phyloP scores from a whole-genome alignment of 208 protist species.

The Zelonia costaricensis region DNA sequence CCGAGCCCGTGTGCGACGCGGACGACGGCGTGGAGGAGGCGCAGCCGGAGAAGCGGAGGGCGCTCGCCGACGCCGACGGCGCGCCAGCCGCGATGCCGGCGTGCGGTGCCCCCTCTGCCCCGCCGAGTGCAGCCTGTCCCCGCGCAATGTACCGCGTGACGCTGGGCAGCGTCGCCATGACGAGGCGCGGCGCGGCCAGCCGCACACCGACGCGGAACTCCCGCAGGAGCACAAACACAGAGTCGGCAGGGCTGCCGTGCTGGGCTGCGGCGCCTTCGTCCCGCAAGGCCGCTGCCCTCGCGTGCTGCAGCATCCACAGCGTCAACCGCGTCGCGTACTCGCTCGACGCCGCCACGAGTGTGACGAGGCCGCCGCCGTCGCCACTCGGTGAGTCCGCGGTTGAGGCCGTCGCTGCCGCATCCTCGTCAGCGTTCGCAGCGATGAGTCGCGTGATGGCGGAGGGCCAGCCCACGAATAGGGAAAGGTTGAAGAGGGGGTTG shows the following conservation, averaged over 20 bases:
- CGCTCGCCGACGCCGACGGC: not conserved
- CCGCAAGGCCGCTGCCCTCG: too few relatives aligned
- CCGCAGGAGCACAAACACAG: slow-evolving; percentile 26
- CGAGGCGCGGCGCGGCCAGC: slow-evolving; percentile 3
- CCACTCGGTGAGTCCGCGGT: not conserved
- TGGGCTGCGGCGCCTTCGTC: not conserved
- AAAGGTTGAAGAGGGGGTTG: slow-evolving; percentile 43
- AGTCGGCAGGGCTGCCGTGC: not conserved
- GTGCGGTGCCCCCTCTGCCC: not conserved
- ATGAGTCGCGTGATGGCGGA: slow-evolving; percentile 9
- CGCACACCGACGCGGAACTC: slow-evolving; percentile 43
- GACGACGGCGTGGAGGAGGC: not conserved
- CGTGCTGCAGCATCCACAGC: slow-evolving; percentile 30
- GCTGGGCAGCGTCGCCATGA: slow-evolving; percentile 18
- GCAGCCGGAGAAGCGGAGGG: not conserved
- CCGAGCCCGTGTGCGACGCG: not conserved
- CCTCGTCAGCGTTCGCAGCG: not conserved
- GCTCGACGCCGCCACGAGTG: slow-evolving; percentile 35
- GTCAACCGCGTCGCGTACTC: slow-evolving; percentile 41
- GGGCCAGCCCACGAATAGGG: slow-evolving; percentile 37
- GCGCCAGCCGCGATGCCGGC: not conserved
- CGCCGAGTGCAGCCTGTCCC: not conserved
- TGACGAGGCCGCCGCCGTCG: slow-evolving; percentile 4
- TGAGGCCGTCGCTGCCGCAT: not conserved
- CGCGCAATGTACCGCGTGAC: slow-evolving; percentile 13